Evolutionary conservation across 768 basidiomycete species (phyloP).

Genomic region (Suillus variegatus): DNA sequence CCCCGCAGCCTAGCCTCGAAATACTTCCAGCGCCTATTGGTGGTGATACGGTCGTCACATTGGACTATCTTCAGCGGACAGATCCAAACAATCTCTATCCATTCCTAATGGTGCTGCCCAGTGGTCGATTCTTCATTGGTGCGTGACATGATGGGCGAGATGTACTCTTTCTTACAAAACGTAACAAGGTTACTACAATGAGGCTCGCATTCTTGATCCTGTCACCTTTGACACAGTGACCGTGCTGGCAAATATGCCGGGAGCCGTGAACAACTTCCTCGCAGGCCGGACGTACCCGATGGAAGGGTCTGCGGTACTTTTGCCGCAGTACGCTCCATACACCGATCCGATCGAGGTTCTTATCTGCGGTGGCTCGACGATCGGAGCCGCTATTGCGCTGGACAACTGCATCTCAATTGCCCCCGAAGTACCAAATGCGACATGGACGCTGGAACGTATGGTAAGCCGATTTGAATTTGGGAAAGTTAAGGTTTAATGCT

Average conservation of each 20-base stretch:
- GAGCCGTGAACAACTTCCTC: constrained; percentile 69
- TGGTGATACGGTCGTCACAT: constrained; percentile 57
- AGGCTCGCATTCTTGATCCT: constrained; percentile 75
- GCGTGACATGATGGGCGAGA: background rate
- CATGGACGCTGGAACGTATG: constrained; percentile 81
- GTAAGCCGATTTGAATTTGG: constrained; percentile 38
- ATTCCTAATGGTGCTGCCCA: constrained; percentile 71
- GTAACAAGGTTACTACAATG: constrained; percentile 70
- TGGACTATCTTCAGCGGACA: constrained; percentile 70
- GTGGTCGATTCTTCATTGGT: constrained; percentile 72
- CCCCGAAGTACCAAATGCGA: constrained; percentile 61
- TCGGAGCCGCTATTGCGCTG: constrained; percentile 47
- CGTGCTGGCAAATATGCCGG: constrained; percentile 72
- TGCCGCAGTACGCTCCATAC: constrained; percentile 74
- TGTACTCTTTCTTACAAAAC: background rate
- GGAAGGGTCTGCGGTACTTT: constrained; percentile 67
- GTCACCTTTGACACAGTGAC: constrained; percentile 61
- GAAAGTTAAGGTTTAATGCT: background rate
- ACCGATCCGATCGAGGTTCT: constrained; percentile 69
- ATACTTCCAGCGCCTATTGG: constrained; percentile 67
- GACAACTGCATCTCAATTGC: constrained; percentile 74
- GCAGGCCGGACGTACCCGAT: constrained; percentile 79
- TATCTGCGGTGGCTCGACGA: constrained; percentile 76
- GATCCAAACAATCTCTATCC: constrained; percentile 84
- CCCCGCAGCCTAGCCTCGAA: constrained; percentile 69